Base-by-base conservation (phyloP, 202 grass and related monocot species). In the Setaria italica region DNA sequence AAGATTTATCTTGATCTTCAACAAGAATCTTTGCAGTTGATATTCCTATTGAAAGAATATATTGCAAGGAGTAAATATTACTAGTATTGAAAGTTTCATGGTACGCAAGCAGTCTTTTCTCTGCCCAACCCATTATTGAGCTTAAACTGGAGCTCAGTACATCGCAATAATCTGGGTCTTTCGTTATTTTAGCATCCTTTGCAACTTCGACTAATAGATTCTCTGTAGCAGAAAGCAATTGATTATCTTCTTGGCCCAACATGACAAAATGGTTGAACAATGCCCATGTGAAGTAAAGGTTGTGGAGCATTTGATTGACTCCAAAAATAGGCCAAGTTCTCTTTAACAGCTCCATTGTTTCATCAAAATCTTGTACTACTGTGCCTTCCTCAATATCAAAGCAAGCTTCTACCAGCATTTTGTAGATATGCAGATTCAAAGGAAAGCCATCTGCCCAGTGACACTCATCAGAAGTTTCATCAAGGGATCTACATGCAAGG, bases 391-490 rank as follows among this genome's bases (percentile, higher is more conserved):
- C 93, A 79, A 73, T 57, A 72, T 95, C 80, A 84, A 98, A 95
- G 92, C 93, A 98, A 92, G 88, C 74, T 86, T 99, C 93, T 55
- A 95, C n/a, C 59, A 94, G 88, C 79, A 80, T 94, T 76, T 94
- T 87, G 58, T 95, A 99, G 72, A 95, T 89, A 82, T 92, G 92
- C 42, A 99, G 82, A 91, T 99, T 99, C 72, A 99, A 68, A 13
- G 96, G 93, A 85, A 90, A 94, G 46, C 96, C 96, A 92, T 95
- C 96, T 32, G 88, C 93, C 96, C 96, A 99, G 76, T 99, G 96
- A 48, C 88, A 95, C 73, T 70, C 86, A 77, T 94, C 90, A 19
- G 88, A 89, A 79, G 76, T 88, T 79, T 85, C 91, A 69, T 83
- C 80, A 50, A 91, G 85, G 68, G 96, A 80, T 85, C 90, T 90